Evolutionary conservation across 768 basidiomycete genomes (phyloP).

Genomic region (Tulasnella sp.): DNA sequence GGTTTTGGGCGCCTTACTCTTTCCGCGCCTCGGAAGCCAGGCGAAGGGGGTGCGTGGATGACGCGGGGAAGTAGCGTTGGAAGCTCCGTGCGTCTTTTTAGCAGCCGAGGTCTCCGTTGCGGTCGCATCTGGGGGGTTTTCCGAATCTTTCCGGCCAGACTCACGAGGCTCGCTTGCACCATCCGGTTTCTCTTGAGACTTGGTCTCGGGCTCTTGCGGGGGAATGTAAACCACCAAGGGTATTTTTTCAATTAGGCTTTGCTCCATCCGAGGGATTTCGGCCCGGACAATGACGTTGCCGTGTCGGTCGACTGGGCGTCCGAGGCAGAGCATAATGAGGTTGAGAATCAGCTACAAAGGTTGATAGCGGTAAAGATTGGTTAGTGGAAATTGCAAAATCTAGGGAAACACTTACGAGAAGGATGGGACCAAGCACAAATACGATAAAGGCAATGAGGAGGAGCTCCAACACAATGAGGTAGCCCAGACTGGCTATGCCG

Average conservation of each 20-base stretch:
- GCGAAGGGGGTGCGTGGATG: not conserved
- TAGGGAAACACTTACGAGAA: slow-evolving; percentile 62
- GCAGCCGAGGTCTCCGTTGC: no score
- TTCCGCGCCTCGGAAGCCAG: not conserved
- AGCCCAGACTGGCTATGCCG: slow-evolving; percentile 77
- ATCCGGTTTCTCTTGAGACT: slow-evolving; percentile 45
- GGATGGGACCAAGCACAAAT: slow-evolving; percentile 75
- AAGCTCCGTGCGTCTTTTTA: no score
- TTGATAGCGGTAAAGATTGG: not conserved
- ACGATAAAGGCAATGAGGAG: slow-evolving; percentile 74
- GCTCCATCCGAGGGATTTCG: slow-evolving; percentile 74
- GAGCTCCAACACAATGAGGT: slow-evolving; percentile 72
- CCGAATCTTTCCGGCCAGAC: not conserved
- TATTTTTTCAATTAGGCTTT: slow-evolving; percentile 72
- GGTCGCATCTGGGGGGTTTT: no score
- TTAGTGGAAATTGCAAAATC: not conserved
- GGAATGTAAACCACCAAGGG: slow-evolving; percentile 81
- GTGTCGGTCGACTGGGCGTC: slow-evolving; percentile 65
- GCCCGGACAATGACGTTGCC: slow-evolving; percentile 70
- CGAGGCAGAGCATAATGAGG: slow-evolving; percentile 74
- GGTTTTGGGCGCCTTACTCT: not conserved
- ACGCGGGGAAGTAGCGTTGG: not conserved
- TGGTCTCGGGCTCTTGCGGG: not conserved
- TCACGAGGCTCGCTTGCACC: slow-evolving; percentile 44
- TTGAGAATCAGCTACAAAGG: slow-evolving; percentile 54